Percentiles rank a stretch among this genome's conserved stretches.
phyloP scores from a whole-genome alignment of 768 basidiomycete species.

The Cystofilobasidium macerans region DNA sequence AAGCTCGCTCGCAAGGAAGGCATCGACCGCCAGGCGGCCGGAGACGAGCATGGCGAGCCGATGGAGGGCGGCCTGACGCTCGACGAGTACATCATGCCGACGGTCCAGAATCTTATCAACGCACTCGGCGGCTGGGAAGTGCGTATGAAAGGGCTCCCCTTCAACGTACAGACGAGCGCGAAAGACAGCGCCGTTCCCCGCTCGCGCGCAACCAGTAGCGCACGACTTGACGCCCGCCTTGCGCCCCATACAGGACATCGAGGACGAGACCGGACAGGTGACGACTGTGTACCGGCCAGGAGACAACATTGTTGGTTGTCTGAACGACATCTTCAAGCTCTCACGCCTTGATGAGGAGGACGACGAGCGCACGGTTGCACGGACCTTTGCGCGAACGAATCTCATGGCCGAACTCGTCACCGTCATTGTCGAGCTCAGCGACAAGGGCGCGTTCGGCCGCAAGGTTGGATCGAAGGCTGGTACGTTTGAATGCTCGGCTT shows the following conservation, averaged over 20 bases:
- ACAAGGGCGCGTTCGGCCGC: constrained; percentile 36
- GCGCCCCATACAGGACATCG: constrained; percentile 26
- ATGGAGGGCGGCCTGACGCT: constrained; percentile 28
- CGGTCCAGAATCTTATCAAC: constrained; percentile 36
- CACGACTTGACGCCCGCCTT: neutral
- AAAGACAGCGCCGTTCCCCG: too few species aligned
- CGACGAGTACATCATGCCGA: constrained; percentile 35
- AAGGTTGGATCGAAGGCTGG: constrained; percentile 38
- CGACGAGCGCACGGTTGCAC: constrained; percentile 85
- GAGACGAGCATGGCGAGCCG: constrained; percentile 24
- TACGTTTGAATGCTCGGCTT: constrained; percentile 25
- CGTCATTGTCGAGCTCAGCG: constrained; percentile 33
- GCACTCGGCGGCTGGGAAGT: constrained; percentile 40
- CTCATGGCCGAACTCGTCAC: constrained; percentile 23
- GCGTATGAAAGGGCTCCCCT: constrained; percentile 4
- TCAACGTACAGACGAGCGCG: too few species aligned
- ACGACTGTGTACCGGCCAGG: constrained; percentile 38
- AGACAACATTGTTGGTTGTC: constrained; percentile 36
- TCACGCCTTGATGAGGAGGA: constrained; percentile 96
- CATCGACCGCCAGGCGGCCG: constrained; percentile 6
- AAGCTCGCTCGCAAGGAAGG: neutral
- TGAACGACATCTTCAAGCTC: constrained; percentile 87
- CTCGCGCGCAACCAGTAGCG: neutral
- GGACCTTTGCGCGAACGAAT: constrained; percentile 15
- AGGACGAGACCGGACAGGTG: constrained; percentile 24